phyloP scores from a whole-genome alignment of 2,329 filamentous ascomycete species.

The Trichoderma citrinoviride region DNA sequence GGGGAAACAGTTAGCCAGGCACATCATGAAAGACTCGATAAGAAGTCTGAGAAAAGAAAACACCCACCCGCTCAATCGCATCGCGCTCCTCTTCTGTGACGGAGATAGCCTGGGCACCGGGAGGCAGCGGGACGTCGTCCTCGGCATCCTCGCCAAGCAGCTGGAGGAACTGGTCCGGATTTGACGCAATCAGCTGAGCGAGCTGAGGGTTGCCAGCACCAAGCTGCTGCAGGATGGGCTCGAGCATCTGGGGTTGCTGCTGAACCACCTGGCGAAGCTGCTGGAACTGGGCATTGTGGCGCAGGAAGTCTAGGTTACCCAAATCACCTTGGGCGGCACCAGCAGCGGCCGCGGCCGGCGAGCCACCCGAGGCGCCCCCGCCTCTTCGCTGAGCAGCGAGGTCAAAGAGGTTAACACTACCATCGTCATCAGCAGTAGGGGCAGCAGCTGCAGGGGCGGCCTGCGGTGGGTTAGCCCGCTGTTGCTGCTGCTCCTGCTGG shows the following conservation, averaged over 20 bases:
- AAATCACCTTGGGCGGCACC: constrained; percentile 53
- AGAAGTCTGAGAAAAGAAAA: neutral
- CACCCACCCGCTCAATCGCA: constrained; percentile 83
- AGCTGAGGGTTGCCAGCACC: constrained; percentile 93
- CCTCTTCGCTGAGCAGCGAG: constrained; percentile 74
- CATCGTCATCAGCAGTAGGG: constrained; percentile 56
- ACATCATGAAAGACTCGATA: neutral
- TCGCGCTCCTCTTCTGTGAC: constrained; percentile 96
- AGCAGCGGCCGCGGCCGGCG: constrained; percentile 50
- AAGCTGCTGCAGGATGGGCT: constrained; percentile 95
- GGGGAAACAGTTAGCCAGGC: constrained; percentile 16
- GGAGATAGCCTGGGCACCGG: constrained; percentile 82
- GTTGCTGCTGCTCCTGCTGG: constrained; percentile 63
- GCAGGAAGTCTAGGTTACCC: constrained; percentile 86
- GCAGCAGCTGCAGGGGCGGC: constrained; percentile 42
- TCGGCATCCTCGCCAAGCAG: constrained; percentile 85
- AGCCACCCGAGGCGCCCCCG: constrained; percentile 42
- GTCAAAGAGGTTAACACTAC: constrained; percentile 85
- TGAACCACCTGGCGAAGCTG: constrained; percentile 96
- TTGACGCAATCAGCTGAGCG: constrained; percentile 84
- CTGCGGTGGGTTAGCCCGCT: constrained; percentile 38
- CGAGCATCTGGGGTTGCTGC: constrained; percentile 96
- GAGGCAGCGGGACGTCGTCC: constrained; percentile 79
- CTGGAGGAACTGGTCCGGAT: constrained; percentile 90
- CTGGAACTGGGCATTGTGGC: constrained; percentile 96